Percentiles rank a stretch among this genome's conserved stretches.
Evolutionary conservation across 371 early-diverging fungal species (phyloP).

Genomic region (Apophysomyces sp.): DNA sequence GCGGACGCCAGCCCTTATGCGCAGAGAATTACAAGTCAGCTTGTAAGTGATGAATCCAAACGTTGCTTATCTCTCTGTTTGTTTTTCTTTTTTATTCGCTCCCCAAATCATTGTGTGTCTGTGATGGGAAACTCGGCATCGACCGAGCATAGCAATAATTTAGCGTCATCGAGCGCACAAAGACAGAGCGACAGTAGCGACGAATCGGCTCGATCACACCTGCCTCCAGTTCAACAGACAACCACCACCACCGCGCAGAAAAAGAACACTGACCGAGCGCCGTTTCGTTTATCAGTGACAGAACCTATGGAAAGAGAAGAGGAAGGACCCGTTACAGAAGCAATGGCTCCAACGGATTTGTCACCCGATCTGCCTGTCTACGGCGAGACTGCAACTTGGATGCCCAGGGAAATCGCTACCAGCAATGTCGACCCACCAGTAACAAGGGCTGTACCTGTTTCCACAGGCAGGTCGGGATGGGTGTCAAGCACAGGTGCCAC

Average conservation of each 20-base stretch:
- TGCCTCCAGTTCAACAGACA: background rate
- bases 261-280: background rate
- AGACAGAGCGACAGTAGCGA: background rate
- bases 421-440: background rate
- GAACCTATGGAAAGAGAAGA: slow-evolving; percentile 7
- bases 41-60: too few species aligned
- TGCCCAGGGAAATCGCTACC: slow-evolving; percentile 10
- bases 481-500: slow-evolving; percentile 45
- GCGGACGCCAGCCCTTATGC: too few species aligned
- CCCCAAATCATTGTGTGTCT: background rate
- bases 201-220: slow-evolving; percentile 2
- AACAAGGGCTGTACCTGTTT: slow-evolving; percentile 22
- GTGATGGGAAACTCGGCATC: slow-evolving; percentile 21
- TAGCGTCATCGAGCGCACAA: background rate
- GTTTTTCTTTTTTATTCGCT: background rate
- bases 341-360: slow-evolving; percentile 11
- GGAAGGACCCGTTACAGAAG: background rate
- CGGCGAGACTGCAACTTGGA: background rate
- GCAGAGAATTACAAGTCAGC: too few species aligned
- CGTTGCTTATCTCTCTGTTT: background rate
- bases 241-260: background rate
- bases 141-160: slow-evolving; percentile 9
- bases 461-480: slow-evolving; percentile 41
- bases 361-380: slow-evolving; percentile 8
- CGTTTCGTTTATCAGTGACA: slow-evolving; percentile 8